A percentile compares a stretch with the other conserved stretches of the same genome.
These are phyloP conservation scores for Acorus calamus DNA, from an alignment of 106 monocot genomes.

Conservation along the genomic window DNA sequence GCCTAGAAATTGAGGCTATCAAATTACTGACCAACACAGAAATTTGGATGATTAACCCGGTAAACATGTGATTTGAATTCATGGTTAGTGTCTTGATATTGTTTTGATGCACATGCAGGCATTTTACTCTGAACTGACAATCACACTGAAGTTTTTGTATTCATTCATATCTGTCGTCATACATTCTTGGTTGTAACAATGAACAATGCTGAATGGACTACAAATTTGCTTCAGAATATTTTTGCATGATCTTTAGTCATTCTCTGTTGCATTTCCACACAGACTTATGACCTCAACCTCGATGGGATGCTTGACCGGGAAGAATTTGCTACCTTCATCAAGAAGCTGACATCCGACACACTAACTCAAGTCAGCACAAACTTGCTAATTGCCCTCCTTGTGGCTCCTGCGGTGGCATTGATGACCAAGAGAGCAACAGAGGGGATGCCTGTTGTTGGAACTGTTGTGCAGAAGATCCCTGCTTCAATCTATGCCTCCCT, in stretches of 20 bases:
- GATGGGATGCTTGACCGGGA: slow-evolving; percentile 84
- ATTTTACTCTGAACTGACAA: too few species aligned
- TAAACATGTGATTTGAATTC: too few species aligned
- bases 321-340: slow-evolving; percentile 69
- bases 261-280: neutral
- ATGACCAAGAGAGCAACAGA: slow-evolving; percentile 73
- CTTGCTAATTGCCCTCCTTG: slow-evolving; percentile 49
- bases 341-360: slow-evolving; percentile 47
- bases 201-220: too few species aligned
- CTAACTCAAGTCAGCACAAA: slow-evolving; percentile 38
- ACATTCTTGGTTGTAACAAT: too few species aligned
- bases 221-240: too few species aligned
- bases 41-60: too few species aligned
- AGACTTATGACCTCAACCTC: slow-evolving; percentile 72
- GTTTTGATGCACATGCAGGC: too few species aligned
- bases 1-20: too few species aligned
- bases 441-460: slow-evolving; percentile 70
- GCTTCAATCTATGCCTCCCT: slow-evolving; percentile 72
- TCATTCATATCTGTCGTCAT: neutral
- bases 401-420: slow-evolving; percentile 63
- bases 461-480: slow-evolving; percentile 56
- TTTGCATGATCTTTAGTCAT: neutral
- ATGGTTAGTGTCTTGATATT: too few species aligned
- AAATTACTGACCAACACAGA: too few species aligned
- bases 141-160: too few species aligned